Evolutionary conservation across 345 rosid genomes (phyloP), one percentile per base, ranked within the genome.

Genomic region (Eucalyptus erythrocorys): DNA sequence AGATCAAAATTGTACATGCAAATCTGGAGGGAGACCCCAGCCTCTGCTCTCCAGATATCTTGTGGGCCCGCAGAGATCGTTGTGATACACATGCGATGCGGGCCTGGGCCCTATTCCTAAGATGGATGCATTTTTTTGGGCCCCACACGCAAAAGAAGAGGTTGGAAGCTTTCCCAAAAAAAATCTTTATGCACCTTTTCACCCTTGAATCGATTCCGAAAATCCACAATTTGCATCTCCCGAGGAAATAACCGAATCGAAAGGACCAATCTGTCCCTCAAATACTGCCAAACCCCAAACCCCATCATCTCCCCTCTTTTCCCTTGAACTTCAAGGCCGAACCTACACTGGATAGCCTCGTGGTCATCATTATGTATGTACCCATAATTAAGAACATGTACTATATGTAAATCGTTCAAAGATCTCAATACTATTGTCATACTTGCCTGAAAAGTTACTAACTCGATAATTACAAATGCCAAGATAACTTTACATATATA

Each of bases 351-450:
- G n/a, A 13, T 61, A 30, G 4, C 34, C 71, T 30, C 3, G 0
- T 6, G 34, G 71, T 13, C 34, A 13, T 61, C 71, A 61, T 13
- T 59, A 59, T 59, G 30, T 59, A 59, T 59, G 30, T 59, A 59
- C 32, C 27, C 7, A 59, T 6, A 26, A 27, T 0, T 27, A 11
- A 59, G 27, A 26, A 59, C 16, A 27, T 59, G 7, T 59, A 26
- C 14, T 3, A 27, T 59, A 59, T 59, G 27, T 53, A 53, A 8
- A 53, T 22, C 7, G 11, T 55, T 22, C 11, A 21, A 0, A 1
- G 1, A 55, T 55, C 27, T 2, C 59, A 55, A 27, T 27, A 0
- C 15, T 12, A 27, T 12, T 59, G 66, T 59, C 14, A 59, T 27
- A 59, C 27, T 59, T 4, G 3, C 32, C 13, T 5, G 13, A 5